phyloP scores from a whole-genome alignment of 306 rosid genomes.

The Dryas drummondii region DNA sequence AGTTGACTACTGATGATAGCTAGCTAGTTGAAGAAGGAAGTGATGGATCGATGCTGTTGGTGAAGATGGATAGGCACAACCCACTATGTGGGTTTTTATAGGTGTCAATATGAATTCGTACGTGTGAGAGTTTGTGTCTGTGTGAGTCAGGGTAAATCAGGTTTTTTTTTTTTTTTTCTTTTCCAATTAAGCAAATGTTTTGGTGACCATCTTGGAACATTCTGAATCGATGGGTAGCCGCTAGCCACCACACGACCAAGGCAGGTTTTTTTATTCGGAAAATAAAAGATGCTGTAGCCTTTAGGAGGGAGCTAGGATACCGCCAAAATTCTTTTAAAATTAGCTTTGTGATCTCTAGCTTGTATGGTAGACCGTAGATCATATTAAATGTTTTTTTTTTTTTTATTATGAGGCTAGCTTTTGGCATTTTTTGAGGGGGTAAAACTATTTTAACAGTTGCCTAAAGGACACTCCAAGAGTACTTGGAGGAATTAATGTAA shows the following conservation, averaged over 20 bases:
- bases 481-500: too few relatives aligned
- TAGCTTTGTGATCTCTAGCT: background rate
- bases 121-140: background rate
- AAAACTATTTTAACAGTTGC: background rate
- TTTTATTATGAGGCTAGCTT: too few relatives aligned
- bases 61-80: slow-evolving; percentile 32
- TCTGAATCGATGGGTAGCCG: slow-evolving; percentile 1
- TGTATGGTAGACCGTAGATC: background rate
- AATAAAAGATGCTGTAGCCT: background rate
- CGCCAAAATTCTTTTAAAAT: slow-evolving; percentile 7
- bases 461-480: too few relatives aligned
- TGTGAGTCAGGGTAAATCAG: background rate
- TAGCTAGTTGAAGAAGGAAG: background rate
- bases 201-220: slow-evolving; percentile 23
- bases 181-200: slow-evolving; percentile 2
- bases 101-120: slow-evolving; percentile 6
- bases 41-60: slow-evolving; percentile 13
- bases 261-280: background rate
- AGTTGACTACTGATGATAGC: background rate
- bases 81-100: background rate
- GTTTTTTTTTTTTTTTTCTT: background rate
- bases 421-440: background rate
- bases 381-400: too few relatives aligned
- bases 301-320: background rate
- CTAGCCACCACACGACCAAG: slow-evolving; percentile 15